Evolutionary conservation across 345 rosid genomes (phyloP).

Genomic region (Rhodamnia argentea): DNA sequence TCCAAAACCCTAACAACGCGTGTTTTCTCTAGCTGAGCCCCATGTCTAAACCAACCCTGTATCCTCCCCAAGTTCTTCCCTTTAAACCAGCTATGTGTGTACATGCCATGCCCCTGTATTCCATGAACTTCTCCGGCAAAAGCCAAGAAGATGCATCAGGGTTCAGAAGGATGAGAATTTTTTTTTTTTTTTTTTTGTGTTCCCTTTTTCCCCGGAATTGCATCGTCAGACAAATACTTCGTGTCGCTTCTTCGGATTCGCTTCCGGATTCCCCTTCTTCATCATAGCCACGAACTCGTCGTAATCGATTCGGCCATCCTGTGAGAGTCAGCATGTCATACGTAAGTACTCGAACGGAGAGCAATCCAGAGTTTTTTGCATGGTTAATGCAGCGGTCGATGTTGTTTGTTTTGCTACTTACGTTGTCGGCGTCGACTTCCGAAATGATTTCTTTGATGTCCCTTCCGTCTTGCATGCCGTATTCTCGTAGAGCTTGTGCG

Average conservation of each 20-base stretch:
- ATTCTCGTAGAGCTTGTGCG: slow-evolving; percentile 83
- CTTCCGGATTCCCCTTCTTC: slow-evolving; percentile 82
- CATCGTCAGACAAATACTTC: slow-evolving; percentile 10
- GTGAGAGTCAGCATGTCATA: neutral
- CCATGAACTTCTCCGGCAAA: neutral
- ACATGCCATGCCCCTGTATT: neutral
- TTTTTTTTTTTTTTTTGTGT: too few species aligned
- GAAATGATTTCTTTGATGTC: slow-evolving; percentile 71
- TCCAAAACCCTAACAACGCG: neutral
- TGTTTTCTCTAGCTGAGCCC: neutral
- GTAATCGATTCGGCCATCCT: slow-evolving; percentile 87
- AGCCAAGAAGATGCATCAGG: neutral
- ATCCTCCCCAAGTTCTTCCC: neutral
- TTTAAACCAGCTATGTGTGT: neutral
- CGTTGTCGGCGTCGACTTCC: slow-evolving; percentile 75
- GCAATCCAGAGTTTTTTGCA: neutral
- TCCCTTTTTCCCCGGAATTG: neutral
- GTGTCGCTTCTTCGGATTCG: slow-evolving; percentile 75
- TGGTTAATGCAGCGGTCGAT: neutral
- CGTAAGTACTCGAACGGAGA: neutral
- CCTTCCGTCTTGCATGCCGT: slow-evolving; percentile 67
- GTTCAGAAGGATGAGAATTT: neutral
- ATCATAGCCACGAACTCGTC: slow-evolving; percentile 93
- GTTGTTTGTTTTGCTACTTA: slow-evolving; percentile 13
- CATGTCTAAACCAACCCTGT: neutral